Evolutionary conservation across 2,329 filamentous ascomycete genomes (phyloP).

Genomic region (Epichloe uncinata): DNA sequence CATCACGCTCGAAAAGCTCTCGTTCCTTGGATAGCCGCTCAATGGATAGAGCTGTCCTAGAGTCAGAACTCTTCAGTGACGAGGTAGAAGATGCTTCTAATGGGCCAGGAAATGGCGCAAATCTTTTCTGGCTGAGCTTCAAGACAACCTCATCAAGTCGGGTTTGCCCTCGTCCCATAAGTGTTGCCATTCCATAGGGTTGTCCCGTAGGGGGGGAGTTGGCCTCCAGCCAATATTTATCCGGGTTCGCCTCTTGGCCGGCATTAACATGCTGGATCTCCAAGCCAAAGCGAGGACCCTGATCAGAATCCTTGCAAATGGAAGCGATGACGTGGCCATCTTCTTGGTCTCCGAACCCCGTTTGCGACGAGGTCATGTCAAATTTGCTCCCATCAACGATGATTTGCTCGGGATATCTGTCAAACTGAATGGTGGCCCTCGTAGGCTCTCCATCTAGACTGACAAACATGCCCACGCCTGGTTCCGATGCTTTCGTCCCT

Average conservation of each 20-base stretch:
- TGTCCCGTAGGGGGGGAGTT: conserved; percentile 13
- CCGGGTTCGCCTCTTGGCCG: conserved; percentile 45
- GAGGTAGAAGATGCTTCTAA: conserved; percentile 26
- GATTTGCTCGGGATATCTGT: conserved; percentile 71
- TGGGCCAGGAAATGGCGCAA: conserved; percentile 34
- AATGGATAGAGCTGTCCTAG: conserved; percentile 52
- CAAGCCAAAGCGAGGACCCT: conserved; percentile 47
- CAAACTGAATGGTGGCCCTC: conserved; percentile 82
- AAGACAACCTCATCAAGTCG: conserved; percentile 52
- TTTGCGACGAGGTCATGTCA: conserved; percentile 33
- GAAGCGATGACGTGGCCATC: conserved; percentile 78
- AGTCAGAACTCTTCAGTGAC: conserved; percentile 41
- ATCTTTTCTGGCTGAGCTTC: conserved; percentile 45
- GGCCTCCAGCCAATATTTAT: conserved; percentile 49
- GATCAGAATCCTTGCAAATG: conserved; percentile 46
- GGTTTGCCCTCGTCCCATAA: conserved; percentile 46
- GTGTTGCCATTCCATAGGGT: conserved; percentile 45
- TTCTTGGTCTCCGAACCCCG: conserved; percentile 42
- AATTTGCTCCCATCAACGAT: conserved; percentile 55
- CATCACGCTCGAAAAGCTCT: conserved; percentile 50
- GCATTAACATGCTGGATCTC: conserved; percentile 81
- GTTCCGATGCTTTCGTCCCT: conserved; percentile 71
- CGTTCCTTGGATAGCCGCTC: conserved; percentile 55
- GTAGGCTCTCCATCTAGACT: conserved; percentile 93
- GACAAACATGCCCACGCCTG: conserved; percentile 94